Evolutionary conservation across 805 yeast species (phyloP).

Genomic region (Spathaspora passalidarum): DNA sequence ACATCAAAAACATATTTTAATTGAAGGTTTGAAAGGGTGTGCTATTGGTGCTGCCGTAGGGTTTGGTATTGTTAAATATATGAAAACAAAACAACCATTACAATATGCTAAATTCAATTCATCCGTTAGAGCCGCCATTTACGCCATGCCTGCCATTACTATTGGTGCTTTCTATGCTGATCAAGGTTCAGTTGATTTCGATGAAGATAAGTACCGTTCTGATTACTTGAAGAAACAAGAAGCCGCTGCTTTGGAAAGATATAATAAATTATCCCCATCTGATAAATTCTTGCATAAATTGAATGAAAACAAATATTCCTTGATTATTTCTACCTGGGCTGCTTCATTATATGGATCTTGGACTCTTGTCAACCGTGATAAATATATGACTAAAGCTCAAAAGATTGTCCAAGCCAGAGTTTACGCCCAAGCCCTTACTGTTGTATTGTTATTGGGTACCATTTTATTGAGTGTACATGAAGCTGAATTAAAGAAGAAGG

Average conservation of each 20-base stretch:
- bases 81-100: slow-evolving; percentile 38
- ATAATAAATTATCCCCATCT: slow-evolving; percentile 46
- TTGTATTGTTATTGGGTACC: slow-evolving; percentile 63
- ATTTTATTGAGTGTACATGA: slow-evolving; percentile 63
- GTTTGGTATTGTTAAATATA: slow-evolving; percentile 46
- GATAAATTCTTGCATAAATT: slow-evolving; percentile 51
- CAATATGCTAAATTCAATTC: slow-evolving; percentile 37
- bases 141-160: slow-evolving; percentile 65
- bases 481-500: slow-evolving; percentile 42
- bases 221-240: slow-evolving; percentile 36
- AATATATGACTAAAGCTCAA: slow-evolving; percentile 67
- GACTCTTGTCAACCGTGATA: slow-evolving; percentile 65
- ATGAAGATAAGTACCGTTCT: slow-evolving; percentile 55
- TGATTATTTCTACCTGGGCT: slow-evolving; percentile 75
- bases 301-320: slow-evolving; percentile 58
- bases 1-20: slow-evolving; percentile 54
- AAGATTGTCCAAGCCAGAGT: slow-evolving; percentile 83
- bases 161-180: slow-evolving; percentile 66
- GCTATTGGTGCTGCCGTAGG: slow-evolving; percentile 57
- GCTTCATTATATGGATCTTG: slow-evolving; percentile 78
- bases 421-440: slow-evolving; percentile 82
- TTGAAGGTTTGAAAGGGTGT: slow-evolving; percentile 63
- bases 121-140: slow-evolving; percentile 57
- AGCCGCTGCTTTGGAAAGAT: slow-evolving; percentile 48
- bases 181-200: slow-evolving; percentile 65